Conservation (phyloP, 345 rosid genomes). For the Salix exigua region DNA sequence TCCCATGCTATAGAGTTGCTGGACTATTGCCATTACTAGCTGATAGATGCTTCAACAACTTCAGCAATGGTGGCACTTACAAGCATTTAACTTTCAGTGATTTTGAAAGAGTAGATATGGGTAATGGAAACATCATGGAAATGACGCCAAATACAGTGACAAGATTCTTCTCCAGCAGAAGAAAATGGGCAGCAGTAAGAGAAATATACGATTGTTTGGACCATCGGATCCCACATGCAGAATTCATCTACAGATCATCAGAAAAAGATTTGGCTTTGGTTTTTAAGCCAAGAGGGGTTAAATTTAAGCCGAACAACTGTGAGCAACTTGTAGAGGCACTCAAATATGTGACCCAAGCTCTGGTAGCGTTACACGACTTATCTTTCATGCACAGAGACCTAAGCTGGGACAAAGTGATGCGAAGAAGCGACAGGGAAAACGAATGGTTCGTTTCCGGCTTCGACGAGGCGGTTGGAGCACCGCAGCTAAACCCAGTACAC, state of each 20-base stretch:
- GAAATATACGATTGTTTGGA: constrained; percentile 72
- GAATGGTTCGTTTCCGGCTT: constrained; percentile 92
- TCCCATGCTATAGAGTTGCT: constrained; percentile 83
- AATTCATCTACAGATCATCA: constrained; percentile 39
- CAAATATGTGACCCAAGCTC: constrained; percentile 76
- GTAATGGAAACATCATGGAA: constrained; percentile 47
- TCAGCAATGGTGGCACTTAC: constrained; percentile 15
- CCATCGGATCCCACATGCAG: constrained; percentile 82
- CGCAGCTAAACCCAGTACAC: constrained; percentile 65
- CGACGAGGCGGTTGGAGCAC: constrained; percentile 70
- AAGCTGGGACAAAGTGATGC: constrained; percentile 82
- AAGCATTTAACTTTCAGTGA: constrained; percentile 55
- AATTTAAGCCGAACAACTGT: constrained; percentile 49
- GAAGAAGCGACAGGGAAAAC: constrained; percentile 41
- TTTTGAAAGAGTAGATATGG: constrained; percentile 58
- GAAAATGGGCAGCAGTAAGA: constrained; percentile 68
- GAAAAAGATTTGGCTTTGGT: constrained; percentile 61
- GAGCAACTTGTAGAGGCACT: constrained; percentile 81
- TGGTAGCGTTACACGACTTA: constrained; percentile 84
- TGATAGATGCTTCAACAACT: constrained; percentile 47
- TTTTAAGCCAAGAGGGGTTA: constrained; percentile 77
- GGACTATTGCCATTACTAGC: constrained; percentile 70
- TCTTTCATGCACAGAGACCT: constrained; percentile 94
- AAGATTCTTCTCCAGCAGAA: constrained; percentile 49
- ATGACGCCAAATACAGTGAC: constrained; percentile 69